These are phyloP conservation scores for Yarrowia sp. DNA, from an alignment of 805 yeast species.

Conservation along the genomic window DNA sequence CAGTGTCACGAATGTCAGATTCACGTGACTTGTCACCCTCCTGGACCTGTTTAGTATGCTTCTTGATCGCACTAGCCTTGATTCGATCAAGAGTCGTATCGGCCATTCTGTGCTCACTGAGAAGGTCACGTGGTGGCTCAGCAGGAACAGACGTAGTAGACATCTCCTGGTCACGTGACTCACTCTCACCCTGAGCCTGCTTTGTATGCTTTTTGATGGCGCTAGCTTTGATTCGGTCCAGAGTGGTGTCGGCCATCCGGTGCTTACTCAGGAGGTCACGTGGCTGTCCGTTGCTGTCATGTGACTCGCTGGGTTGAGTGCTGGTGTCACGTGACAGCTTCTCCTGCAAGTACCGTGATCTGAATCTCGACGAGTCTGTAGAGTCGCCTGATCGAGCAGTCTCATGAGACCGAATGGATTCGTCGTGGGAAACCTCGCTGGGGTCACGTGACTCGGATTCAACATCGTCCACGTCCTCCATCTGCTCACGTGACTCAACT, in stretches of 20 bases:
- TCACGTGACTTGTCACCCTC: background rate
- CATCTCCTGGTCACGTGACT: conserved; percentile 7
- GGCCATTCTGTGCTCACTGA: conserved; percentile 15
- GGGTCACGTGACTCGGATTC: background rate
- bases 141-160: too few relatives aligned
- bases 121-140: conserved; percentile 16
- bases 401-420: background rate
- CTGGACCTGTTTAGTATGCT: background rate
- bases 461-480: background rate
- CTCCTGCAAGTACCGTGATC: conserved; percentile 9
- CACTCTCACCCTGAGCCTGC: too few relatives aligned
- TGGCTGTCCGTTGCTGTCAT: background rate
- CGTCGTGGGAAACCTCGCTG: background rate
- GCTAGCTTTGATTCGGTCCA: conserved; percentile 6
- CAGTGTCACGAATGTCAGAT: too few relatives aligned
- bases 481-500: background rate
- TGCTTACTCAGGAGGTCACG: conserved; percentile 1
- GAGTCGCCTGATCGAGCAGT: background rate
- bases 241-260: conserved; percentile 8
- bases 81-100: conserved; percentile 7
- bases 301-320: background rate
- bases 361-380: conserved; percentile 15
- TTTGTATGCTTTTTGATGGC: conserved; percentile 6
- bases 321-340: conserved; percentile 1
- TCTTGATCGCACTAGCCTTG: background rate